Evolutionary conservation across 768 basidiomycete genomes (phyloP).

Genomic region (Xanthoconium stramineum): DNA sequence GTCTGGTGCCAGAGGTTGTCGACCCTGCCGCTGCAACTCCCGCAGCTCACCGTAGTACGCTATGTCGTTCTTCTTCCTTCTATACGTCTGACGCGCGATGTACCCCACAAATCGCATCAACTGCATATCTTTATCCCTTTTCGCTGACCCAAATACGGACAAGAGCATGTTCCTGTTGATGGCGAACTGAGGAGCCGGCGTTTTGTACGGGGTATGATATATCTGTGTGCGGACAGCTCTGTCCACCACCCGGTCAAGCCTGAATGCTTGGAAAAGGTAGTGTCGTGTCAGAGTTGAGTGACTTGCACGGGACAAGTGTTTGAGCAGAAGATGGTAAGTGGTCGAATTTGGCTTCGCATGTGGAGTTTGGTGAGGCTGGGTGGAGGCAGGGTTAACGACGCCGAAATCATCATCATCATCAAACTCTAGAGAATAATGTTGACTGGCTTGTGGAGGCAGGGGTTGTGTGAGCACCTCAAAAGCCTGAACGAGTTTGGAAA

Average conservation of each 20-base stretch:
- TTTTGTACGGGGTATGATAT: constrained; percentile 26
- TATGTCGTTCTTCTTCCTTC: constrained; percentile 48
- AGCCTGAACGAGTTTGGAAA: constrained; percentile 67
- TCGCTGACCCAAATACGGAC: constrained; percentile 55
- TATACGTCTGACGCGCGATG: constrained; percentile 44
- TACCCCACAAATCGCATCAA: constrained; percentile 58
- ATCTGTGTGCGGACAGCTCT: constrained; percentile 34
- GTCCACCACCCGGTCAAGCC: constrained; percentile 38
- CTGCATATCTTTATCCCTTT: constrained; percentile 54
- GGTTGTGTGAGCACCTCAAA: constrained; percentile 80
- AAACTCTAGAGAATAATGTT: constrained; percentile 49
- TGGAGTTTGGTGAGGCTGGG: constrained; percentile 34
- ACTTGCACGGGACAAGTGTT: constrained; percentile 47
- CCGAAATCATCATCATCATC: constrained; percentile 65
- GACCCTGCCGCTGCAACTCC: constrained; percentile 23
- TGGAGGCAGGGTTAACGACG: constrained; percentile 36
- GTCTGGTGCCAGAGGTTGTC: constrained; percentile 20
- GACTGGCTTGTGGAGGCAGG: constrained; percentile 48
- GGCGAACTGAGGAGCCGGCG: constrained; percentile 50
- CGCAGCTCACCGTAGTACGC: constrained; percentile 38
- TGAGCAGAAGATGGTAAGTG: constrained; percentile 60
- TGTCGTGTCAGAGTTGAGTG: constrained; percentile 61
- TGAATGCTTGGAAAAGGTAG: constrained; percentile 55
- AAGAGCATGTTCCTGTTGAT: constrained; percentile 56
- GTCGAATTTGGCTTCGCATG: constrained; percentile 62